Evolutionary conservation across 2,329 filamentous ascomycete genomes (phyloP), one percentile per base, ranked within the genome.

Genomic region (Magnaporthiopsis poae): DNA sequence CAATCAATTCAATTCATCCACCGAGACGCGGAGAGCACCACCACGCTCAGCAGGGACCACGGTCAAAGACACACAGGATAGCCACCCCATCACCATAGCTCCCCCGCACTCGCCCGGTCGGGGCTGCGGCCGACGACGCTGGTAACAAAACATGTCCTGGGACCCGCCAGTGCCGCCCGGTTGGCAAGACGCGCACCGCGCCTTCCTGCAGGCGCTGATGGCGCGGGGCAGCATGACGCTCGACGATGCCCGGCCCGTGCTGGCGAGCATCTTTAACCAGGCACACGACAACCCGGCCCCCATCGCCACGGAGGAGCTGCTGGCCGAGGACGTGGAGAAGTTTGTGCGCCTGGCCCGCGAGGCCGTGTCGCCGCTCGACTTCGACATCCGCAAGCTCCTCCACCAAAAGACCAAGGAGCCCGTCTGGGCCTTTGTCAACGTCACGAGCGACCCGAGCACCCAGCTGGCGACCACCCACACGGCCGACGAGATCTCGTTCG

Each of bases 201-300:
- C 94, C 11, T 96, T 99, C 74, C 82, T 98, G 0, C 95, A 99
- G 77, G 90, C 91, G 63, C 88, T 99, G 71, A 83, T 97, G 76
- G 87, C 90, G 3, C 87, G 88, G 64, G 90, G 90, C 29, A 86
- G 87, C 61, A 82, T 98, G 76, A 96, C 91, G 0, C 86, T 90
- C 69, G 81, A 86, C 65, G 87, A 96, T 72, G 88, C 88, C 15
- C 87, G 87, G 72, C 85, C 86, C 0, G 80, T 97, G 31, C 81
- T 98, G 18, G 91, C 93, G 3, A 85, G 84, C 39, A 94, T 98
- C 66, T 81, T 89, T 71, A 88, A 86, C 11, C 86, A 84, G 13
- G 64, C 39, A 13, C 66, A 52, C 63, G 46, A 62, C 61, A 33
- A 61, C 33, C 79, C 84, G 8, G 74, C 70, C 0, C 71, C 70